Evolutionary conservation across 176 grass and related monocot species (phyloP).

Genomic region (Phragmites australis): DNA sequence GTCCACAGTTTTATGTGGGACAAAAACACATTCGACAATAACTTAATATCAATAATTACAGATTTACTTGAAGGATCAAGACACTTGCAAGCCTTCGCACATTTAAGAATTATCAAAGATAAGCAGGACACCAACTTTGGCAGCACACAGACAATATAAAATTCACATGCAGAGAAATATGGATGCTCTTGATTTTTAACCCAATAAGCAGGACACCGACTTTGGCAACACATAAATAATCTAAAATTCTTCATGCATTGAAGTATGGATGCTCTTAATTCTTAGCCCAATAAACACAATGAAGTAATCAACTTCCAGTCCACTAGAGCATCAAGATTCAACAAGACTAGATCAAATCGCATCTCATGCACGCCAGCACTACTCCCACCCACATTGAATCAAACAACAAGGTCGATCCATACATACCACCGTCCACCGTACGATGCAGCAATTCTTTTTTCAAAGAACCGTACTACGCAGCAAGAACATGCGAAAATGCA

Average conservation of each 20-base stretch:
- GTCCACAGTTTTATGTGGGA: neutral
- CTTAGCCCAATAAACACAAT: neutral
- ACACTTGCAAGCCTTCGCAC: neutral
- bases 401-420: neutral
- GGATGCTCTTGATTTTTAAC: neutral
- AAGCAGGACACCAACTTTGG: neutral
- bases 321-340: neutral
- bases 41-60: neutral
- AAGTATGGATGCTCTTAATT: neutral
- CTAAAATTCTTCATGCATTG: neutral
- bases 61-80: neutral
- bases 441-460: no score
- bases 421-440: no score
- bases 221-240: neutral
- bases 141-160: neutral
- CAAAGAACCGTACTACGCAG: neutral
- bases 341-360: neutral
- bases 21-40: neutral
- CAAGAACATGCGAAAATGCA: neutral
- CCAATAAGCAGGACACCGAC: neutral
- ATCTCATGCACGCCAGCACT: neutral
- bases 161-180: neutral
- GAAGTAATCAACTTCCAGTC: no score
- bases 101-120: neutral
- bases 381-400: neutral